Evolutionary conservation across 805 yeast species (phyloP).

Genomic region (Zygosaccharomyces bisporus): DNA sequence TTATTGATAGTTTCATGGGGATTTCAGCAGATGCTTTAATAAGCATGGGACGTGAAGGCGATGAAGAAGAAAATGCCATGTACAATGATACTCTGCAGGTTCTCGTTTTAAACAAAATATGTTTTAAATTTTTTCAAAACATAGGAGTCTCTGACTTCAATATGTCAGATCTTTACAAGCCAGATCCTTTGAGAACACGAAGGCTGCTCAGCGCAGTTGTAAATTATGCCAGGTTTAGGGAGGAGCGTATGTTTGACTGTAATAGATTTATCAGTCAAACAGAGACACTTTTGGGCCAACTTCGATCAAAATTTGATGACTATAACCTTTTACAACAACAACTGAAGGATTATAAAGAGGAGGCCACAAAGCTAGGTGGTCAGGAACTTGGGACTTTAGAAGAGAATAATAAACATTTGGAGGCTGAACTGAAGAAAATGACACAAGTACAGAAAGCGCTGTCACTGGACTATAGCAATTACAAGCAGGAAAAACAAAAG

Average conservation of each 20-base stretch:
- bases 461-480: slow-evolving; percentile 57
- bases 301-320: slow-evolving; percentile 42
- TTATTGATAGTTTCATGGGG: slow-evolving; percentile 58
- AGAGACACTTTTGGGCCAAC: slow-evolving; percentile 46
- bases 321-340: slow-evolving; percentile 38
- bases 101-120: slow-evolving; percentile 55
- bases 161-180: slow-evolving; percentile 68
- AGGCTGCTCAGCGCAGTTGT: slow-evolving; percentile 77
- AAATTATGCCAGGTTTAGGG: slow-evolving; percentile 80
- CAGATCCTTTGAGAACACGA: slow-evolving; percentile 64
- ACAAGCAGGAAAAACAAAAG: slow-evolving; percentile 58
- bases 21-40: slow-evolving; percentile 38
- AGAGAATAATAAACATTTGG: slow-evolving; percentile 53
- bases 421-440: slow-evolving; percentile 55
- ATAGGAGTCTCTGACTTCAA: slow-evolving; percentile 79
- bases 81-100: slow-evolving; percentile 44
- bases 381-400: slow-evolving; percentile 42
- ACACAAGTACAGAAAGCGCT: slow-evolving; percentile 60
- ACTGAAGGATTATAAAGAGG: slow-evolving; percentile 36
- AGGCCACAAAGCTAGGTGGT: slow-evolving; percentile 33
- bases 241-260: slow-evolving; percentile 67
- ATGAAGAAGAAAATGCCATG: slow-evolving; percentile 30
- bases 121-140: slow-evolving; percentile 58
- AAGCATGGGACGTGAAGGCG: slow-evolving; percentile 20
- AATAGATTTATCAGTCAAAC: slow-evolving; percentile 56